phyloP scores from a whole-genome alignment of 495 filamentous ascomycete species.

The Cenococcum geophilum region DNA sequence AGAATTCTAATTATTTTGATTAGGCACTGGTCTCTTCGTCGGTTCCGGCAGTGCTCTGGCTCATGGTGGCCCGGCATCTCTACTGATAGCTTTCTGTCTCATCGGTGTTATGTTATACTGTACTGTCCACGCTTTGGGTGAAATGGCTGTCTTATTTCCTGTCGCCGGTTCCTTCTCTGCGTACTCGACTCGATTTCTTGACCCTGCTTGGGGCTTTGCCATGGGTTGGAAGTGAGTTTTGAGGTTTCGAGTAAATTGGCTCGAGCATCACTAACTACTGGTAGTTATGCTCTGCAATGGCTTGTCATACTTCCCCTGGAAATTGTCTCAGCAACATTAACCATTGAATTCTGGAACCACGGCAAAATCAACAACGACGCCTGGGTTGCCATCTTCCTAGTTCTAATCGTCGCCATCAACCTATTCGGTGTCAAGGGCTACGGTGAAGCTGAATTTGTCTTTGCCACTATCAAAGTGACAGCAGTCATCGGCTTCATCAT shows the following conservation, averaged over 20 bases:
- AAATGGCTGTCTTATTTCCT: slow-evolving; percentile 86
- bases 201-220: slow-evolving; percentile 95
- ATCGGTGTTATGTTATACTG: slow-evolving; percentile 88
- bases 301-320: slow-evolving; percentile 81
- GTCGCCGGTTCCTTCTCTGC: slow-evolving; percentile 89
- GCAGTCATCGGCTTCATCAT: slow-evolving; percentile 56
- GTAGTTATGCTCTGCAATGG: slow-evolving; percentile 88
- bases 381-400: slow-evolving; percentile 59
- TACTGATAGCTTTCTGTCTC: slow-evolving; percentile 74
- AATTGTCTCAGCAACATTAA: slow-evolving; percentile 84
- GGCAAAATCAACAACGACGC: slow-evolving; percentile 58
- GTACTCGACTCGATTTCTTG: slow-evolving; percentile 86
- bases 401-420: slow-evolving; percentile 36
- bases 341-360: slow-evolving; percentile 75
- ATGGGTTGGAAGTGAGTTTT: slow-evolving; percentile 85
- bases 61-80: slow-evolving; percentile 74
- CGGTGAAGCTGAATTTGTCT: slow-evolving; percentile 42
- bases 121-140: slow-evolving; percentile 85
- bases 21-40: slow-evolving; percentile 88
- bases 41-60: slow-evolving; percentile 73
- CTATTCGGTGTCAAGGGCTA: slow-evolving; percentile 41
- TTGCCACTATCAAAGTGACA: slow-evolving; percentile 58
- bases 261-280: slow-evolving; percentile 17
- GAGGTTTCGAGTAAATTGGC: not conserved
- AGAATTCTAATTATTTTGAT: slow-evolving; percentile 2